A percentile compares a stretch with the other conserved stretches of the same genome.
Evolutionary conservation across 176 grass and related monocot species (phyloP).

Genomic region (Dactylis glomerata): DNA sequence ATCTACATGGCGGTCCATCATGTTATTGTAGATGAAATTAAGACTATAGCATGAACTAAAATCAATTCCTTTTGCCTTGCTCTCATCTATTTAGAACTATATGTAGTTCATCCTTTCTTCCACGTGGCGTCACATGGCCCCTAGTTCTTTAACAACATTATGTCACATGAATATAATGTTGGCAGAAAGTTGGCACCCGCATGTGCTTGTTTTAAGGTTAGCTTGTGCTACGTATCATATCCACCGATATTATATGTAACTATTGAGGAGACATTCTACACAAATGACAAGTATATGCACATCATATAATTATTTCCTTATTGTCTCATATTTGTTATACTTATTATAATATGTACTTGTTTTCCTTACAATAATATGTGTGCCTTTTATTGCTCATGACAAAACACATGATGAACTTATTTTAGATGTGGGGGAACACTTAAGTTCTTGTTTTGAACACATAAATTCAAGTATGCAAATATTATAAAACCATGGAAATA

Average conservation of each 20-base stretch:
- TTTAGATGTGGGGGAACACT: not conserved
- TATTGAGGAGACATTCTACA: not conserved
- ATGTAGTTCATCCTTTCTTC: not conserved
- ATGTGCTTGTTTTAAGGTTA: conserved; percentile 9
- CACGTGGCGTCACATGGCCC: not conserved
- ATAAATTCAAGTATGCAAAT: not conserved
- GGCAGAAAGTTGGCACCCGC: not conserved
- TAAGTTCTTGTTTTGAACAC: not conserved
- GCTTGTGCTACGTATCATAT: not conserved
- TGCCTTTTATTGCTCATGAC: not conserved
- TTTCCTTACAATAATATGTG: not conserved
- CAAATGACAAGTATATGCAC: not conserved
- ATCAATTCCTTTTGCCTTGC: not conserved
- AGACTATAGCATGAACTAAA: not conserved
- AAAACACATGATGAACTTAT: not conserved
- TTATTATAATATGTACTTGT: not conserved
- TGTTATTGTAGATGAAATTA: not conserved
- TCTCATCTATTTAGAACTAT: not conserved
- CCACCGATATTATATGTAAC: not conserved
- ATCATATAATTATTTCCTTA: not conserved
- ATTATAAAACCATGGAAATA: not conserved
- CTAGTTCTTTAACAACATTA: not conserved
- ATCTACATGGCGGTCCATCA: not conserved
- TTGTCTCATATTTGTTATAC: not conserved
- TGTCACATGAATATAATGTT: conserved; percentile 4